Base-by-base conservation (phyloP, 2,329 filamentous ascomycete genomes). In the Zalaria sp. region DNA sequence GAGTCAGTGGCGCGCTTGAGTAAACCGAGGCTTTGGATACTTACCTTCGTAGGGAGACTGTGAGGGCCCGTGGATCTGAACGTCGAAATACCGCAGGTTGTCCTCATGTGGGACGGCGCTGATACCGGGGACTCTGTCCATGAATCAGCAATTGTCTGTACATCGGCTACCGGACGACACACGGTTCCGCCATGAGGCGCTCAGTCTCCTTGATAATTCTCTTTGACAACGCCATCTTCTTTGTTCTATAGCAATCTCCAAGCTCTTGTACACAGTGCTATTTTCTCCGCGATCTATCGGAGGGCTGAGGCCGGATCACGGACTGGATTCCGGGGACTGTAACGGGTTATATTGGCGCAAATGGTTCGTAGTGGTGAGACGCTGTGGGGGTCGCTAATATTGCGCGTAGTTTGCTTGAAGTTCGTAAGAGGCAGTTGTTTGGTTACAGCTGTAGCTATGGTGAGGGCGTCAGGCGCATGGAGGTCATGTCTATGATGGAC, bases 161-260 rank as follows among this genome's bases (percentile, higher is more conserved):
- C 34, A 18, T 4, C 25, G 25, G 10, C 3, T 8, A 5, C n/a
- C 25, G 10, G 6, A 9, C 26, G 11, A 39, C 84, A 64, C 74
- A 94, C 86, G 91, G 91, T 66, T 98, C 91, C 49, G 85, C 84
- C 77, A 93, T 88, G 53, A 98, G 75, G 58, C 91, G 81, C 68
- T 98, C 89, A 18, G 91, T 98, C 75, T 98, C 93, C 68, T 98
- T 98, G 58, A 96, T 76, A 58, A 98, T 98, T 59, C 91, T 76
- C 73, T 98, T 98, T 28, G 91, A 89, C 51, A 98, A 72, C 49
- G 86, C 79, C 84, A 71, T 72, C 47, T 47, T 48, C 27, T 41
- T 37, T 25, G 42, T 26, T 25, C 27, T 29, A 18, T 29, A 11
- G 18, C 18, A 18, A 18, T 18, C 18, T 18, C 18, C 18, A 18